phyloP scores from a whole-genome alignment of 257 asterid genomes.

The Salvia hispanica region DNA sequence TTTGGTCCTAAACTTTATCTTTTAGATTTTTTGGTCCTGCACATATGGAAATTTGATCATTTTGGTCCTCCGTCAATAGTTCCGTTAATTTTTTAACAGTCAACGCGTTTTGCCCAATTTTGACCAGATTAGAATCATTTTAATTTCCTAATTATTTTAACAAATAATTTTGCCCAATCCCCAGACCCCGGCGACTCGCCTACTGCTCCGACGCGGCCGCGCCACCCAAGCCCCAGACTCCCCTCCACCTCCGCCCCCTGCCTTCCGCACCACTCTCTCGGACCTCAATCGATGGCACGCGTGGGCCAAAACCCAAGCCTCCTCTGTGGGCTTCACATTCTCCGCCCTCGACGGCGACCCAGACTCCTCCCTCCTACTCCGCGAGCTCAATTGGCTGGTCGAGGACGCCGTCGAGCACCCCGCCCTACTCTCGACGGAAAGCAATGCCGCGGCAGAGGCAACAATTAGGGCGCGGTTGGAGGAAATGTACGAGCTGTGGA shows the following conservation, averaged over 20 bases:
- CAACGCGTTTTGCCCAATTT: no score
- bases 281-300: slow-evolving; percentile 68
- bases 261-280: slow-evolving; percentile 43
- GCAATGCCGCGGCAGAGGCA: slow-evolving; percentile 30
- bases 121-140: no score
- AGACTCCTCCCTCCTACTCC: slow-evolving; percentile 54
- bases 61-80: no score
- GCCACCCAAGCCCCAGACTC: slow-evolving; percentile 48
- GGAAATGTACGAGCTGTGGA: slow-evolving; percentile 74
- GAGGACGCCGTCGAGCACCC: slow-evolving; percentile 63
- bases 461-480: slow-evolving; percentile 65
- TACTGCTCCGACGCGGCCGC: slow-evolving; percentile 47
- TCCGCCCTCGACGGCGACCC: slow-evolving; percentile 75
- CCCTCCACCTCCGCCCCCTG: slow-evolving; percentile 69
- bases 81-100: no score
- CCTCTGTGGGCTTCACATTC: slow-evolving; percentile 63
- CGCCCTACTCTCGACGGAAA: slow-evolving; percentile 26
- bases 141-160: no score
- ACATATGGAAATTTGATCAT: no score
- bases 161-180: no score
- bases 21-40: no score
- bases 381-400: slow-evolving; percentile 85
- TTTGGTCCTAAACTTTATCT: no score
- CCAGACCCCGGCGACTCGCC: slow-evolving; percentile 32
- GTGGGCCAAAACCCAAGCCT: slow-evolving; percentile 68